Evolutionary conservation across 2,329 filamentous ascomycete species (phyloP).

Genomic region (Phyllosticta citribraziliensis): DNA sequence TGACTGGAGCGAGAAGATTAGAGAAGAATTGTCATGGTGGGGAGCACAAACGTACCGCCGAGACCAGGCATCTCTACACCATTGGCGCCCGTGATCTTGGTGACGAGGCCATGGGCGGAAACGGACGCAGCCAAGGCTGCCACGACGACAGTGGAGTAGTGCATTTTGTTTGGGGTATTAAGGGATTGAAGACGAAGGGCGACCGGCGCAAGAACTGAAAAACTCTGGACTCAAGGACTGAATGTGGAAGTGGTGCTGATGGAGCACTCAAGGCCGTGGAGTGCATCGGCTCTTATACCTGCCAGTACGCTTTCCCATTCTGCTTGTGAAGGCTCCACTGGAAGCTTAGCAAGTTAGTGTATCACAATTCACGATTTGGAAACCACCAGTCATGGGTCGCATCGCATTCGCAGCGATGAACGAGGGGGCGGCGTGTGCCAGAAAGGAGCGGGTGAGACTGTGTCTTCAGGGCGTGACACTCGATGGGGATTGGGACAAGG

Average conservation of each 20-base stretch:
- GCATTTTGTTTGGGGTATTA: constrained; percentile 30
- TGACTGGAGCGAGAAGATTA: constrained; percentile 31
- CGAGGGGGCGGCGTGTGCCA: background rate
- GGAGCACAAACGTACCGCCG: constrained; percentile 30
- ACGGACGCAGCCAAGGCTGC: constrained; percentile 38
- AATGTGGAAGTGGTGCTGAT: background rate
- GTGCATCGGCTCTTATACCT: background rate
- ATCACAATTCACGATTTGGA: background rate
- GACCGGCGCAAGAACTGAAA: constrained; percentile 5
- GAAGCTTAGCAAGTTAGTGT: background rate
- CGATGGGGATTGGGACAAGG: background rate
- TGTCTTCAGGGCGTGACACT: background rate
- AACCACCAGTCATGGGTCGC: background rate
- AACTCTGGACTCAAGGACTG: background rate
- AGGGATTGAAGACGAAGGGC: background rate
- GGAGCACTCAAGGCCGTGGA: background rate
- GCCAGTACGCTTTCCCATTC: background rate
- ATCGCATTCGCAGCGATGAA: background rate
- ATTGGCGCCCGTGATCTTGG: constrained; percentile 49
- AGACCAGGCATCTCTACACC: constrained; percentile 54
- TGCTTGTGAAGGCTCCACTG: background rate
- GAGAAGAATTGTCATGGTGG: background rate
- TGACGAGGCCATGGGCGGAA: constrained; percentile 50
- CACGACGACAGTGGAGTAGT: constrained; percentile 38
- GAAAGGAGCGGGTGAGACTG: background rate